Percentiles rank a stretch among this genome's conserved stretches.
Evolutionary conservation across 2,329 filamentous ascomycete species (phyloP).

Genomic region (Colletotrichum sublineola): DNA sequence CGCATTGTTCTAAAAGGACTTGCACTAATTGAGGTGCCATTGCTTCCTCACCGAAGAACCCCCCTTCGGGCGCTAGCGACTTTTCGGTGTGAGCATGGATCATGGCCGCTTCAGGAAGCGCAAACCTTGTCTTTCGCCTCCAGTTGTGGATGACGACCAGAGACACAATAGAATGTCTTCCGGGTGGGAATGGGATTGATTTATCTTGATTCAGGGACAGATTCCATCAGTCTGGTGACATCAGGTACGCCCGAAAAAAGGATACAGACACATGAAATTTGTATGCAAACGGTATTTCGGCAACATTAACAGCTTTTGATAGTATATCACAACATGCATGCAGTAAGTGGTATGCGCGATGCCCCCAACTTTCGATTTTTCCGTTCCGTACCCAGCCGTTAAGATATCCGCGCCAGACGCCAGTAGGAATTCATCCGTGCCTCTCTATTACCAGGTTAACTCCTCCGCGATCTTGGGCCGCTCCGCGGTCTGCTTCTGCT

Average conservation of each 20-base stretch:
- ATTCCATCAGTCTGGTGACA: no score
- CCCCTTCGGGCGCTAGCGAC: conserved; percentile 11
- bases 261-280: background rate
- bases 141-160: background rate
- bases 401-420: conserved; percentile 41
- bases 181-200: background rate
- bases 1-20: conserved; percentile 39
- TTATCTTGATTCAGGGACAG: no score
- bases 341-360: conserved; percentile 29
- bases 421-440: conserved; percentile 28
- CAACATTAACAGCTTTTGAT: conserved; percentile 27
- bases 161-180: background rate
- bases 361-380: conserved; percentile 25
- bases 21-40: conserved; percentile 40
- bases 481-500: conserved; percentile 63
- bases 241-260: background rate
- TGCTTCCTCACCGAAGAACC: conserved; percentile 35
- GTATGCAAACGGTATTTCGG: conserved; percentile 9
- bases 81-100: conserved; percentile 35
- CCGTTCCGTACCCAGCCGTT: conserved; percentile 38
- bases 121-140: conserved; percentile 11
- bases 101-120: conserved; percentile 1
- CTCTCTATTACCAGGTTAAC: conserved; percentile 54
- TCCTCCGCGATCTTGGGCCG: conserved; percentile 57
- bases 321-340: conserved; percentile 26